Base-by-base conservation (phyloP, 1,139 yeast genomes). In the Protomyces pachydermus region DNA sequence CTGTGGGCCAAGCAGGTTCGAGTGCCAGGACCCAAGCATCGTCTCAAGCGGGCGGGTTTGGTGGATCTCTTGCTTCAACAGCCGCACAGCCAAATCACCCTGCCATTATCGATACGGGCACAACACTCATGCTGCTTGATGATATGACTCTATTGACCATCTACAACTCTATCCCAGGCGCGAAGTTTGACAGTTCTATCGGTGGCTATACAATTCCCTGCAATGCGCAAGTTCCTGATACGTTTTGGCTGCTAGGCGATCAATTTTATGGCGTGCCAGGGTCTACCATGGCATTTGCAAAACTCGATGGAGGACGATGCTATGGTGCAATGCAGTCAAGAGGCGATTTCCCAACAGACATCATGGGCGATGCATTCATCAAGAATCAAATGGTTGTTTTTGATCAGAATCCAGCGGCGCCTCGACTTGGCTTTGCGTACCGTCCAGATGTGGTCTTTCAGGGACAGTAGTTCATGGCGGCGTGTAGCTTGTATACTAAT, bases 81-180 rank as follows among this genome's bases (percentile, higher is more conserved):
- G 52, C 54, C 3, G 56, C 51, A 16, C 32, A 38, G 46, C 62
- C 62, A 14, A 52, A 52, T 10, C 98, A 98, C 76, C 98, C 97
- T 71, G 55, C 35, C 23, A 97, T 97, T 67, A 89, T 93, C 73
- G 98, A 93, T 77, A 93, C 98, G 66, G 98, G 98, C 78, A 93
- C 98, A 69, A 91, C 98, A 35, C 83, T 93, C 77, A 87, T 93
- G 61, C 50, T 56, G 42, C 28, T 56, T 20, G 62, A 51, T 32
- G 58, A 57, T 37, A 42, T 32, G 58, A 48, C 58, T 14, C 37
- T 56, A 14, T 48, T 50, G 50, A 50, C 57, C 14, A 53, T 62
- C 39, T 62, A 62, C 62, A 56, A 50, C n/a, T 39, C 48, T 6
- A 38, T 62, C 20, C 51, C 58, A 2, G 65, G 62, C 20, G 62